These are phyloP conservation scores for Ogataea populi-albae DNA, from an alignment of 805 yeast species.

Conservation along the genomic window DNA sequence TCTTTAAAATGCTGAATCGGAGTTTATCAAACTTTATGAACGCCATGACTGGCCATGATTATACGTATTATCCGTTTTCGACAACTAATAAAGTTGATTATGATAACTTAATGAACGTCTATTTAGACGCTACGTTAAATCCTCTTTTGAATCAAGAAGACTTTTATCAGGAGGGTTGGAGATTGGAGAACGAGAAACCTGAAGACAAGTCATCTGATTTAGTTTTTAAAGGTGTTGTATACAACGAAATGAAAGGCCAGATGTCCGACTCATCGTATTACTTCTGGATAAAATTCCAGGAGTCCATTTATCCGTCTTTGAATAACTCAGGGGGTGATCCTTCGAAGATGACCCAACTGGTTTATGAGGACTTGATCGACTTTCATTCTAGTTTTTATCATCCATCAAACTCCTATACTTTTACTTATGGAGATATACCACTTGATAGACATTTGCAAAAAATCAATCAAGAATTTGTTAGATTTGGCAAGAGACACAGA, in stretches of 20 bases:
- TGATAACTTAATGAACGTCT: slow-evolving; percentile 79
- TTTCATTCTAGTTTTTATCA: slow-evolving; percentile 80
- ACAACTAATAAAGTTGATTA: slow-evolving; percentile 86
- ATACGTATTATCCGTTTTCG: slow-evolving; percentile 93
- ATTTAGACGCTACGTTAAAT: slow-evolving; percentile 79
- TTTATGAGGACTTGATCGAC: slow-evolving; percentile 70
- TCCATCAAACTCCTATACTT: slow-evolving; percentile 84
- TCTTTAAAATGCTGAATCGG: slow-evolving; percentile 93
- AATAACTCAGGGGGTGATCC: slow-evolving; percentile 97
- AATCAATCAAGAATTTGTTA: slow-evolving; percentile 47
- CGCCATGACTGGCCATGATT: slow-evolving; percentile 98
- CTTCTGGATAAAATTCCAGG: slow-evolving; percentile 80
- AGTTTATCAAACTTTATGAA: slow-evolving; percentile 97
- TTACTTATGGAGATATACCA: slow-evolving; percentile 82
- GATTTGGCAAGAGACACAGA: slow-evolving; percentile 50
- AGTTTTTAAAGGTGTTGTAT: slow-evolving; percentile 90
- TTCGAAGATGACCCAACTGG: slow-evolving; percentile 63
- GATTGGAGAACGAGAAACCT: slow-evolving; percentile 71
- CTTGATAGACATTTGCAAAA: slow-evolving; percentile 56
- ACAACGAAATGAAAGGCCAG: slow-evolving; percentile 98
- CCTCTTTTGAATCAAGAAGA: slow-evolving; percentile 79
- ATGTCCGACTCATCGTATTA: slow-evolving; percentile 83
- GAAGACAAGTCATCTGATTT: slow-evolving; percentile 59
- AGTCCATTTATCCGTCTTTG: slow-evolving; percentile 77
- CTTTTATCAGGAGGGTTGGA: slow-evolving; percentile 96